Evolutionary conservation across 805 yeast genomes (phyloP), one percentile per base, ranked within the genome.

Genomic region (Maudiozyma pseudohumilis): DNA sequence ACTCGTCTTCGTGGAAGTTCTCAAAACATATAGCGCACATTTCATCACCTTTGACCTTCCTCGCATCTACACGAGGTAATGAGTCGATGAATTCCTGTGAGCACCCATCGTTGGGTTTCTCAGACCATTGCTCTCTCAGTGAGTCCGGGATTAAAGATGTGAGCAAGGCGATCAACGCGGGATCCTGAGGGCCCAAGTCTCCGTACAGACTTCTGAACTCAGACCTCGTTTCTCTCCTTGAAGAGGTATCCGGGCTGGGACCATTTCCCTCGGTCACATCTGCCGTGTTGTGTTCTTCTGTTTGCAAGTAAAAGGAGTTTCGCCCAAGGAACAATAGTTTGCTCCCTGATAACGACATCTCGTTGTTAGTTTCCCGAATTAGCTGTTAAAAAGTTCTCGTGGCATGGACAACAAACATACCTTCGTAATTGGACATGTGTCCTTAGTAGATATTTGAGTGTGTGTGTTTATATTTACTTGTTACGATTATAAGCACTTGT

Each of bases 11-110:
- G 3, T 70, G 63, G 50, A 75, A 88, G 40, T 70, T 73, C 45
- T 72, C 73, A 16, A 92, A 81, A 50, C 97, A 88, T 28, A 88
- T 88, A 1, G 96, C 80, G 56, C 96, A 88, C 13, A 77, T 70
- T 37, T 82, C 85, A 26, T 67, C 72, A 4, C 32, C 20, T 12
- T 61, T 60, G 34, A 64, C 50, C 12, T 69, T 44, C 9, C 64
- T 62, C 24, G 67, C 62, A 1, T 74, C 63, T 0, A 88, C 76
- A 41, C 97, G 60, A 20, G 86, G 95, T 36, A 88, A 65, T 0
- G 80, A 65, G 52, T 87, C 96, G 5, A 89, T 60, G 49, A 74
- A 85, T 30, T 69, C 70, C 44, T 81, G 82, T 9, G 76, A 63
- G 4, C 85, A 82, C 0, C 92, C 89, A 38, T 60, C 45, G 10